Evolutionary conservation across 2,329 filamentous ascomycete species (phyloP).

Genomic region (Neopestalotiopsis rosae): DNA sequence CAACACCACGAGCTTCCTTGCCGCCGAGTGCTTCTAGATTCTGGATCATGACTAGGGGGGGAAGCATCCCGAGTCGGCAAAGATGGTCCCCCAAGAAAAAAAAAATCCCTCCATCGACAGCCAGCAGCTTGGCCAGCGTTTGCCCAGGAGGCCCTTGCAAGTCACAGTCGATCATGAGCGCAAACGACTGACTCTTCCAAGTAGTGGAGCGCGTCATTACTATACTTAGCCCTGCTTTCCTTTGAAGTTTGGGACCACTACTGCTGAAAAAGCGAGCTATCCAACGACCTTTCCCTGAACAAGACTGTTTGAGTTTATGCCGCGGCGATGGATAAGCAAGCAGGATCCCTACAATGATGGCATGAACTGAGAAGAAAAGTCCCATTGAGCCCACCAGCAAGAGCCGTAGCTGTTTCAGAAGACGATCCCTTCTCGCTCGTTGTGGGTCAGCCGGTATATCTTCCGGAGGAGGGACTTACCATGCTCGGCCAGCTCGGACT

Average conservation of each 20-base stretch:
- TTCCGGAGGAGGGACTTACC: slow-evolving; percentile 13
- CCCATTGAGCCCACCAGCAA: not conserved
- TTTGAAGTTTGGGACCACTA: not conserved
- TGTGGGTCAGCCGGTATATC: slow-evolving; percentile 16
- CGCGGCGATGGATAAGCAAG: slow-evolving; percentile 6
- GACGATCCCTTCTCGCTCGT: slow-evolving; percentile 11
- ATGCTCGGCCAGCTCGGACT: slow-evolving; percentile 6
- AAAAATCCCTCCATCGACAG: no score
- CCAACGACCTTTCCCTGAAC: not conserved
- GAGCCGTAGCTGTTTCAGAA: slow-evolving; percentile 19
- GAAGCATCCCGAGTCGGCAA: not conserved
- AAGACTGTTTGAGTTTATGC: slow-evolving; percentile 13
- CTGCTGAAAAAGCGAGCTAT: slow-evolving; percentile 1
- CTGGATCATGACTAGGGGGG: not conserved
- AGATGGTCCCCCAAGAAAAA: not conserved
- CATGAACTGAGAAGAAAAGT: not conserved
- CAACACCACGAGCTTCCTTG: not conserved
- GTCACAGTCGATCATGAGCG: slow-evolving; percentile 8
- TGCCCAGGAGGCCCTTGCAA: slow-evolving; percentile 1
- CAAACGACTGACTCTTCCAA: slow-evolving; percentile 2
- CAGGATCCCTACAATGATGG: slow-evolving; percentile 1
- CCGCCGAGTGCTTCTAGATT: not conserved
- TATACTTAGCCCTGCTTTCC: slow-evolving; percentile 9
- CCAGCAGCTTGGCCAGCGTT: not conserved
- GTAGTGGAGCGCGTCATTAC: slow-evolving; percentile 3